phyloP scores from a whole-genome alignment of 75 land plant species.

The Isoetes taiwanensis region DNA sequence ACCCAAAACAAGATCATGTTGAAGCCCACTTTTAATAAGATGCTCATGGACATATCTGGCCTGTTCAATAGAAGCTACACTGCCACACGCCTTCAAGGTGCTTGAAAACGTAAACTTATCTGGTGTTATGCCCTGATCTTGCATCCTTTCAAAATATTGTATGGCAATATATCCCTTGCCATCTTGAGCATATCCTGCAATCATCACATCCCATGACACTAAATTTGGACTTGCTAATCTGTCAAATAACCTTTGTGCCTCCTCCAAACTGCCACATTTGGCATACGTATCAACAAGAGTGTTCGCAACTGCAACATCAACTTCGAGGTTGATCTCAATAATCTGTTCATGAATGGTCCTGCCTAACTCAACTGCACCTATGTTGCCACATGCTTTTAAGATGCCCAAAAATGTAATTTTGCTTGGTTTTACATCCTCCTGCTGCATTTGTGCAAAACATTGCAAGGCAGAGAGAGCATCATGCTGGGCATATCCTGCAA shows the following conservation, averaged over 20 bases:
- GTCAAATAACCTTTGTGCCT: background rate
- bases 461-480: too few relatives aligned
- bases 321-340: too few relatives aligned
- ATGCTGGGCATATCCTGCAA: too few relatives aligned
- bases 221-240: background rate
- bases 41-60: slow-evolving; percentile 36
- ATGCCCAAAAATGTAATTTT: too few relatives aligned
- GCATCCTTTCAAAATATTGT: slow-evolving; percentile 19
- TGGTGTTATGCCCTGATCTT: slow-evolving; percentile 16
- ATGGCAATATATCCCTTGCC: background rate
- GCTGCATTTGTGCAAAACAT: too few relatives aligned
- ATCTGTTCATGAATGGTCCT: too few relatives aligned
- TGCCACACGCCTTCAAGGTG: slow-evolving; percentile 26
- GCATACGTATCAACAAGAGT: too few relatives aligned
- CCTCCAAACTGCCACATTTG: background rate
- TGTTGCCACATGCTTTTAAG: too few relatives aligned
- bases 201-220: background rate
- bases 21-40: slow-evolving; percentile 13
- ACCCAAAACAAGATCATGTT: too few relatives aligned
- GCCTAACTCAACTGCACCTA: too few relatives aligned
- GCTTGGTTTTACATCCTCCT: too few relatives aligned
- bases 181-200: background rate
- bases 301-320: too few relatives aligned
- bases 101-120: slow-evolving; percentile 36
- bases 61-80: slow-evolving; percentile 11